Base-by-base conservation (phyloP, 306 rosid species). In the Lathyrus oleraceus region DNA sequence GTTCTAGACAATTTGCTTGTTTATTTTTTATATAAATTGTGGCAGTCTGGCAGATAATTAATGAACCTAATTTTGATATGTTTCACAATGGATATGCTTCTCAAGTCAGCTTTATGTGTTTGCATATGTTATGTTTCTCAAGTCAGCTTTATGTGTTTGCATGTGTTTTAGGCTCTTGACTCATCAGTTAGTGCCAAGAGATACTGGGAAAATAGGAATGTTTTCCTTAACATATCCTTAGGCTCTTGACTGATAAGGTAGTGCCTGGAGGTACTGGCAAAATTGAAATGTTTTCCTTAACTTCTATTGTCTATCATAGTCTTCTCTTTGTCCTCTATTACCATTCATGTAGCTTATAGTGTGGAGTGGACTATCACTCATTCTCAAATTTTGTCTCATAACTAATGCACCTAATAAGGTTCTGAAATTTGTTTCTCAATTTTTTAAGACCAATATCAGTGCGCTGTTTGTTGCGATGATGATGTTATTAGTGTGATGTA, bases 41-140 rank as follows among this genome's bases (percentile, higher is more conserved):
- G 13, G 23, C 66, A 72, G 56, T 70, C 13, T 0, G 13, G 23
- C 66, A 72, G 56, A 19, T 25, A 56, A 58, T 57, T 77, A 47
- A 25, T 45, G 12, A 71, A 56, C 44, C n/a, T 43, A 2, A 20
- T 60, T 49, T 61, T 16, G 38, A 61, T 62, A 17, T 42, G 39
- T 63, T 44, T 35, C n/a, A 16, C 72, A 2, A 8, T 43, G 69
- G 14, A 43, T 20, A 53, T 65, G 56, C 69, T 57, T 65, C 73
- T 65, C 16, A 25, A 56, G 45, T 38, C 6, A n/a, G 68, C 30
- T 27, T 63, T 53, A 3, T 64, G 20, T 56, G 70, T 30, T 67
- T 60, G 64, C 30, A 25, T 65, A 23, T 23, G 27, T 23, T 23
- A 53, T 65, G 63, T 64, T 57, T 65, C 73, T 65, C 16, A 25